phyloP scores from a whole-genome alignment of 208 protist genomes.

The Zelonia costaricensis region DNA sequence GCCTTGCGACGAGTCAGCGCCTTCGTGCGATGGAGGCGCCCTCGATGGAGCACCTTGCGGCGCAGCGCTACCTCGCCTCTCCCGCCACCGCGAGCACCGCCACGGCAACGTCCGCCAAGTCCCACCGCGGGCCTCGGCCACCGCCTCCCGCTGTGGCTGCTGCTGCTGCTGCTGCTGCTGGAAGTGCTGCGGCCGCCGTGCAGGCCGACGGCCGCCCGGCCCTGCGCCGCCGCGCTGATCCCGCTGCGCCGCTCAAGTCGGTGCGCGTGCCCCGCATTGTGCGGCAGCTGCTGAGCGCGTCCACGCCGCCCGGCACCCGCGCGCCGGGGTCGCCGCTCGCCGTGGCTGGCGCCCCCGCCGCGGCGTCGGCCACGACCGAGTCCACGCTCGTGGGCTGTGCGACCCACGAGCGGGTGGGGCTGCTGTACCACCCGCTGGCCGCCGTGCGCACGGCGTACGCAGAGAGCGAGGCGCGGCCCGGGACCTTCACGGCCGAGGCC shows the following conservation, averaged over 20 bases:
- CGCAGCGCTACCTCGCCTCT: constrained; percentile 39
- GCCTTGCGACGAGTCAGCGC: constrained; percentile 48
- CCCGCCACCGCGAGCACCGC: not conserved
- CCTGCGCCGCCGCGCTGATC: constrained; percentile 10
- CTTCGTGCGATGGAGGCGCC: constrained; percentile 80
- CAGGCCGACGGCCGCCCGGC: not conserved
- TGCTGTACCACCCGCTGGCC: constrained; percentile 61
- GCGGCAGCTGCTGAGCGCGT: constrained; percentile 8
- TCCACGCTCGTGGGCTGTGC: no score
- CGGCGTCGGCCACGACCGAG: constrained; percentile 1
- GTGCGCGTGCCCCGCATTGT: constrained; percentile 21
- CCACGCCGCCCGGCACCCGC: not conserved
- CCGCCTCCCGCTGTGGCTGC: not conserved
- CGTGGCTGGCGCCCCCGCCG: constrained; percentile 1
- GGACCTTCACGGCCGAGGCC: not conserved
- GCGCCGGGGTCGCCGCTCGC: constrained; percentile 1
- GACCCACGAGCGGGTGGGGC: constrained; percentile 61
- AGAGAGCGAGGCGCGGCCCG: constrained; percentile 52
- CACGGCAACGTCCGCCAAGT: not conserved
- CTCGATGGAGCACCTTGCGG: constrained; percentile 44
- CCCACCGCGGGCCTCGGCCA: not conserved
- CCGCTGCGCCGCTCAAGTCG: constrained; percentile 3
- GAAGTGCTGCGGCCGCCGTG: not conserved
- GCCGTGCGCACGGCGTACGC: constrained; percentile 70
- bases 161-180: not conserved